A percentile compares a stretch with the other conserved stretches of the same genome.
phyloP scores from a whole-genome alignment of 257 asterid species.

The Solanum etuberosum region DNA sequence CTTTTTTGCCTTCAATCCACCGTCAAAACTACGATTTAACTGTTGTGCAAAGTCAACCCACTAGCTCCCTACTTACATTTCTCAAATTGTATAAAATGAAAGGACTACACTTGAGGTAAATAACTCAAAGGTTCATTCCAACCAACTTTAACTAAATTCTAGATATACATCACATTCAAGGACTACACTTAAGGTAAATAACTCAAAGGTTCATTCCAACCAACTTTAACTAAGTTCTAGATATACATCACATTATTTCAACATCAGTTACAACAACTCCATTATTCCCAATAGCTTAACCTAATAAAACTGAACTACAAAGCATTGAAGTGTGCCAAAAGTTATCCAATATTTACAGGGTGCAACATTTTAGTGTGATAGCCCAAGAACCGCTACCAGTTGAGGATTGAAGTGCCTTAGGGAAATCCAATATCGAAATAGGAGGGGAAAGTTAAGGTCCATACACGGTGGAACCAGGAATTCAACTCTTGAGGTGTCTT shows the following conservation, averaged over 20 bases:
- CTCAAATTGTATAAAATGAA: background rate
- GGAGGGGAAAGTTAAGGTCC: background rate
- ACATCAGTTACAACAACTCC: background rate
- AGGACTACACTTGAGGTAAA: background rate
- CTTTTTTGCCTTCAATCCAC: background rate
- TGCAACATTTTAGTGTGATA: background rate
- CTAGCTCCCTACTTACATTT: background rate
- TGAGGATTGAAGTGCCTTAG: background rate
- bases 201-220: background rate
- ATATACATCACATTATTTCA: background rate
- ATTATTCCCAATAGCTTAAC: background rate
- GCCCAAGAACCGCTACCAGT: background rate
- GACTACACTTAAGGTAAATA: background rate
- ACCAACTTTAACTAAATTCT: background rate
- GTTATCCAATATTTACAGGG: background rate
- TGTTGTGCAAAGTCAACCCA: background rate
- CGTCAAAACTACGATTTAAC: background rate
- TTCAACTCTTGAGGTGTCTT: background rate
- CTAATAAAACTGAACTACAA: background rate
- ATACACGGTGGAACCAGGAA: background rate
- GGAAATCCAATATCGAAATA: background rate
- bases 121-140: background rate
- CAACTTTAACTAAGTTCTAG: background rate
- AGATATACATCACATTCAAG: background rate
- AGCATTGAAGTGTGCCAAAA: background rate